Base-by-base conservation (phyloP, 306 rosid species). In the Pyrus communis region DNA sequence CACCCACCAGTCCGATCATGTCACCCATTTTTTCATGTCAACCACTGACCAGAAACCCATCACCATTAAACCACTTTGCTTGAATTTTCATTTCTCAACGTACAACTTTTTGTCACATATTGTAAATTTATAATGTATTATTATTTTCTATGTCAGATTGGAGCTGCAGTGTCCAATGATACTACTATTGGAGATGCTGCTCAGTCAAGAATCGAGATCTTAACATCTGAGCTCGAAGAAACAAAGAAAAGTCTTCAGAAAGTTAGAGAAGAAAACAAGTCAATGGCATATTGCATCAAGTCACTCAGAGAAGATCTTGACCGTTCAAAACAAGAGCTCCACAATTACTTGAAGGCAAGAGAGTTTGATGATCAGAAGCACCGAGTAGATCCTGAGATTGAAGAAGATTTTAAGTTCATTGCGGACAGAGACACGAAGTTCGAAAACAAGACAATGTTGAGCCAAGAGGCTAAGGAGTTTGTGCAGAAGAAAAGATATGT, bases 291-390 rank as follows among this genome's bases (percentile, higher is more conserved):
- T 54, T 65, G 84, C 82, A 75, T 90, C 11, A 87, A 80, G 75
- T 84, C 91, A 51, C 84, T 94, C 1, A 83, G 82, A 43, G 93
- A 87, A 49, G 96, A 94, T 82, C 89, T 94, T 0, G 90, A 89
- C 13, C 85, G 86, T 8, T 77, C 96, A 67, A 90, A 86, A 79
- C 87, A 67, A 60, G 95, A 94, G 23, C 76, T 94, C 25, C 80
- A 84, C 66, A 89, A 84, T 21, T 45, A 74, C 46, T 78, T 91
- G 68, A 94, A 87, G 74, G 84, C 71, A 18, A 87, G 77, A 73
- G 90, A 87, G 40, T 77, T 81, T 31, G 45, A 64, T 11, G 15
- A 23, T 55, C 71, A 81, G 63, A 85, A 76, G 65, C 79, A 71
- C 66, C 31, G 66, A 18, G 68, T 79, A 9, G 83, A 82, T 80